These are phyloP conservation scores for Agarophyton chilense DNA, from an alignment of 23 red algal species.

Conservation along the genomic window DNA sequence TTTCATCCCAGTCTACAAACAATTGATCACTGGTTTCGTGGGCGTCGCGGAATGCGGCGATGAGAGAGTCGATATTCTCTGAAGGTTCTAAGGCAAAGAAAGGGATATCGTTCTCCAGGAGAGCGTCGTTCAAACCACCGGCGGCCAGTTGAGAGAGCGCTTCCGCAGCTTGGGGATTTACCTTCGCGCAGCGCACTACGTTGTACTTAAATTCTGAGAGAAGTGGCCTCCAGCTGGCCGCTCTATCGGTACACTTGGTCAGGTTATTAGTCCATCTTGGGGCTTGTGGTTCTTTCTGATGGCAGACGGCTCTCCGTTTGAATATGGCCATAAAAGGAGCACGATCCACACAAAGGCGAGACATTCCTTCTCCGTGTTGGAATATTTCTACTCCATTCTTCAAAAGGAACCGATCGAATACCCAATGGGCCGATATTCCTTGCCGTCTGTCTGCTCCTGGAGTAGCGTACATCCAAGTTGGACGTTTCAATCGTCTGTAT, in stretches of 20 bases:
- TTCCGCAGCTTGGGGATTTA: conserved; percentile 10
- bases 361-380: conserved; percentile 39
- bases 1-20: not conserved
- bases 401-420: conserved; percentile 29
- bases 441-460: conserved; percentile 29
- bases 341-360: conserved; percentile 40
- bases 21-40: not conserved
- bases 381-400: conserved; percentile 12
- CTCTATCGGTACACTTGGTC: not conserved
- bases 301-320: conserved; percentile 7
- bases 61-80: not conserved
- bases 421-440: conserved; percentile 22
- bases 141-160: not conserved
- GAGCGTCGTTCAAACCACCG: not conserved
- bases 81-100: not conserved
- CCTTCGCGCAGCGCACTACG: not conserved
- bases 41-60: not conserved
- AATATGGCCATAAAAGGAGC: conserved; percentile 14
- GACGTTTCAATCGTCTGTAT: conserved; percentile 25
- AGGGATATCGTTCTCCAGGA: not conserved
- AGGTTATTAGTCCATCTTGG: not conserved
- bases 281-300: not conserved
- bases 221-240: conserved; percentile 5
- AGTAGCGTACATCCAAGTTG: conserved; percentile 59
- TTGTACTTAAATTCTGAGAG: not conserved